Percentiles rank a stretch among this genome's conserved stretches.
phyloP scores from a whole-genome alignment of 2,329 filamentous ascomycete species.

The Zymoseptoria brevis region DNA sequence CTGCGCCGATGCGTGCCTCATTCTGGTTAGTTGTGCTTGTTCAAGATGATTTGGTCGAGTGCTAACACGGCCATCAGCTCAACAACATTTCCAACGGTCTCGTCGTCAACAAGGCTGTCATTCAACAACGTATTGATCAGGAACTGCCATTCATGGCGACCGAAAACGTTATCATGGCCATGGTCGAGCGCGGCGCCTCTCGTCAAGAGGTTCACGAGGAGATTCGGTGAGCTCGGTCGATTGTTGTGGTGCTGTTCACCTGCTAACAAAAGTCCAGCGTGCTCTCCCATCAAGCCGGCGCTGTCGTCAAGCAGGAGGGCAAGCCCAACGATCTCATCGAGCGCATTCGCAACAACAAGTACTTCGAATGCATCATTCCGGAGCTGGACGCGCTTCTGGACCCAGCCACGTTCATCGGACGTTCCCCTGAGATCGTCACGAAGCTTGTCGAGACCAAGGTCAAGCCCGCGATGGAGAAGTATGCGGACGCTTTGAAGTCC shows the following conservation, averaged over 20 bases:
- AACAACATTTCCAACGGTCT: conserved; percentile 66
- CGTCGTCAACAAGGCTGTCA: conserved; percentile 69
- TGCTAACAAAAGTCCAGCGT: conserved; percentile 37
- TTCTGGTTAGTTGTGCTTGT: conserved; percentile 36
- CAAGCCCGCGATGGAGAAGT: conserved; percentile 29
- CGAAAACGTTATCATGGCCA: conserved; percentile 66
- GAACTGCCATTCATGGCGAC: conserved; percentile 65
- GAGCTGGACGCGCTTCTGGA: conserved; percentile 33
- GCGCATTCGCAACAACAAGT: conserved; percentile 62
- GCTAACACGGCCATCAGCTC: conserved; percentile 17
- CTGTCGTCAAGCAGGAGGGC: conserved; percentile 63
- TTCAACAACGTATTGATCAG: conserved; percentile 58
- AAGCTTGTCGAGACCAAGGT: conserved; percentile 32
- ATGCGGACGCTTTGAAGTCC: conserved; percentile 21
- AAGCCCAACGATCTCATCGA: conserved; percentile 71
- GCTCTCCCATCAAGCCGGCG: conserved; percentile 65
- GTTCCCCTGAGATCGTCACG: conserved; percentile 34
- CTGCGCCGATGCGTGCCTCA: conserved; percentile 49
- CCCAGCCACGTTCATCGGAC: conserved; percentile 31
- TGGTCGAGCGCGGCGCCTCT: conserved; percentile 61
- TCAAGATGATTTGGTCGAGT: neutral
- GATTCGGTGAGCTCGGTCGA: conserved; percentile 45
- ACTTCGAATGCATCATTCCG: conserved; percentile 51
- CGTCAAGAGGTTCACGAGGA: conserved; percentile 81
- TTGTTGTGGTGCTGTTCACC: neutral